Percentiles rank a stretch among this genome's conserved stretches.
These are phyloP conservation scores for Citeromyces siamensis DNA, from an alignment of 1,139 yeast genomes.

Conservation along the genomic window DNA sequence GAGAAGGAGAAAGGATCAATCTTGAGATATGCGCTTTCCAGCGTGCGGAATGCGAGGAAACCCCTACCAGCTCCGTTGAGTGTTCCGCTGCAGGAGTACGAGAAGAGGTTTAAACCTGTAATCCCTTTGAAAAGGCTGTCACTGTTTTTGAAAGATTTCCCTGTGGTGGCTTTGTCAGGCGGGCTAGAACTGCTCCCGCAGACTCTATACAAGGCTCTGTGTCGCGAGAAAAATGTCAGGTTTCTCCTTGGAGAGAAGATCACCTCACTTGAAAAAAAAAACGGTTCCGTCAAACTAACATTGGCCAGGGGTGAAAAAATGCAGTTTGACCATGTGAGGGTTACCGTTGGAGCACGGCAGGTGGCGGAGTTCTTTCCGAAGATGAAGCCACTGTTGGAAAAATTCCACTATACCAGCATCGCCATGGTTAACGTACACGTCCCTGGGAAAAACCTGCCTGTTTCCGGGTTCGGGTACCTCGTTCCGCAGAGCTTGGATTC, in stretches of 20 bases:
- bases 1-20: conserved; percentile 57
- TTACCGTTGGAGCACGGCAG: conserved; percentile 33
- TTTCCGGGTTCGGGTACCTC: conserved; percentile 73
- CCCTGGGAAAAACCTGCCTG: conserved; percentile 24
- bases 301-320: conserved; percentile 9
- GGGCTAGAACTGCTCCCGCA: conserved; percentile 45
- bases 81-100: conserved; percentile 19
- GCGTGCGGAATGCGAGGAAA: conserved; percentile 6
- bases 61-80: neutral
- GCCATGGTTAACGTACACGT: conserved; percentile 50
- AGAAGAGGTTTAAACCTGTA: conserved; percentile 20
- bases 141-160: conserved; percentile 25
- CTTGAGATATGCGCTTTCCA: conserved; percentile 21
- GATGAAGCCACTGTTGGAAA: conserved; percentile 15
- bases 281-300: conserved; percentile 7
- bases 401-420: conserved; percentile 38
- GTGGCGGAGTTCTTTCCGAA: conserved; percentile 13
- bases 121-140: conserved; percentile 26
- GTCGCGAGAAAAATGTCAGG: conserved; percentile 25
- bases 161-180: conserved; percentile 28
- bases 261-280: conserved; percentile 5
- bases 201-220: conserved; percentile 24
- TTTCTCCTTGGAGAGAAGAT: conserved; percentile 18
- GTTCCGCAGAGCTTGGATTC: conserved; percentile 42
- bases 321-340: conserved; percentile 39